Percentiles rank a stretch among this genome's conserved stretches.
Evolutionary conservation across 163 green algal species (phyloP).

Genomic region (Coccomyxa subellipsoidea): DNA sequence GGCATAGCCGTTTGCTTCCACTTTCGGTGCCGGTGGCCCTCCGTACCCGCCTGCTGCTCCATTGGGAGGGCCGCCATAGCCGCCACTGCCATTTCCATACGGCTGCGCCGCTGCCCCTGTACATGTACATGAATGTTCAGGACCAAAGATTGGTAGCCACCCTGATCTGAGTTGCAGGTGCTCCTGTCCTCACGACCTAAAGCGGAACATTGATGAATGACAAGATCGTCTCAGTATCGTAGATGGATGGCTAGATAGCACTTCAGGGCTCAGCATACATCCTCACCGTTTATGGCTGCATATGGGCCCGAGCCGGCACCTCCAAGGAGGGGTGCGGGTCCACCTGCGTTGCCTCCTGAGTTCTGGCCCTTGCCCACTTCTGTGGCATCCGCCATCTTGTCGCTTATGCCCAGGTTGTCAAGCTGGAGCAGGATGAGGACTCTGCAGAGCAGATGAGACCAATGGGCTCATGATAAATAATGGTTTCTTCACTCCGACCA

Average conservation of each 20-base stretch:
- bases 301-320: neutral
- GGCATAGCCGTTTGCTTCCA: neutral
- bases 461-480: neutral
- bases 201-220: no score
- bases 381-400: neutral
- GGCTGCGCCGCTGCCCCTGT: no score
- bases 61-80: neutral
- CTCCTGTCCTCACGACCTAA: no score
- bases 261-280: neutral
- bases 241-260: no score
- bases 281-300: neutral
- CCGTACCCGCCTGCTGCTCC: constrained; percentile 29
- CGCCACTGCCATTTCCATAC: neutral
- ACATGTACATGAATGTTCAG: no score
- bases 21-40: no score
- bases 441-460: constrained; percentile 32
- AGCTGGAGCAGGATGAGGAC: constrained; percentile 71
- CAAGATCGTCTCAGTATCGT: no score
- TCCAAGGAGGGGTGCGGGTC: neutral
- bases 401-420: constrained; percentile 26
- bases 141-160: no score
- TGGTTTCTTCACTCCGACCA: neutral
- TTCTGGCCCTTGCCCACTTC: neutral
- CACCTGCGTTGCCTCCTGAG: neutral
- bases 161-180: no score